Evolutionary conservation across 192 early-diverging fungal genomes (phyloP).

Genomic region (Gonapodya sp.): DNA sequence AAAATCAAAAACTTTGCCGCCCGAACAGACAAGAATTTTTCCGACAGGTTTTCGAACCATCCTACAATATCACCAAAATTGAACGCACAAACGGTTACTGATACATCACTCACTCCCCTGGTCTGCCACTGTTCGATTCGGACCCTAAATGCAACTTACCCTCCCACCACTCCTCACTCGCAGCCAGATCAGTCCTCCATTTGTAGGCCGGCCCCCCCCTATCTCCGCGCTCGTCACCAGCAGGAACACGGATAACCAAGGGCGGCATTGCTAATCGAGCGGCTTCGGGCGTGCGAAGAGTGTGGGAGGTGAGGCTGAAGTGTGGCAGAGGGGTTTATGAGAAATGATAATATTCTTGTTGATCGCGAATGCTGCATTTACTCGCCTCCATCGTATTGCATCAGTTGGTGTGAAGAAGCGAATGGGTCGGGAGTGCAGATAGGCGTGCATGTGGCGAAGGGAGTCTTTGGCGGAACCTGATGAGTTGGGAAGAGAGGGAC

Average conservation of each 20-base stretch:
- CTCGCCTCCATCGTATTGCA: slow-evolving; percentile 48
- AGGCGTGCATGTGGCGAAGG: slow-evolving; percentile 32
- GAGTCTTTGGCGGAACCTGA: slow-evolving; percentile 46
- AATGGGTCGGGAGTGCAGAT: slow-evolving; percentile 33
- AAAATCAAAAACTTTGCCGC: slow-evolving; percentile 58
- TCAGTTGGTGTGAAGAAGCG: slow-evolving; percentile 34
- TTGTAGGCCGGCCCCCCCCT: slow-evolving; percentile 18
- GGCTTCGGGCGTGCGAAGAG: slow-evolving; percentile 54
- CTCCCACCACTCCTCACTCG: slow-evolving; percentile 59
- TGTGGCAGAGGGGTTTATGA: background rate
- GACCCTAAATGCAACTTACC: slow-evolving; percentile 23
- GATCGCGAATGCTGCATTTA: background rate
- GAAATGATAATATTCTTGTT: no score
- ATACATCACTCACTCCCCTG: no score
- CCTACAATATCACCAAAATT: slow-evolving; percentile 21
- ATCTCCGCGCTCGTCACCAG: slow-evolving; percentile 15
- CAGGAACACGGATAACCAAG: slow-evolving; percentile 23
- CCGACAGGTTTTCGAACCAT: slow-evolving; percentile 58
- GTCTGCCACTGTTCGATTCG: background rate
- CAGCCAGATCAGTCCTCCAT: slow-evolving; percentile 55
- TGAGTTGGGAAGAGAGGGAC: slow-evolving; percentile 4
- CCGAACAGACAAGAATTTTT: slow-evolving; percentile 50
- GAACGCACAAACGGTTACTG: no score
- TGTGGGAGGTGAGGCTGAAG: slow-evolving; percentile 43
- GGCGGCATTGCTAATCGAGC: slow-evolving; percentile 64